These are phyloP conservation scores for Chytriomyces sp. DNA, from an alignment of 192 early-diverging fungal genomes.

Conservation along the genomic window DNA sequence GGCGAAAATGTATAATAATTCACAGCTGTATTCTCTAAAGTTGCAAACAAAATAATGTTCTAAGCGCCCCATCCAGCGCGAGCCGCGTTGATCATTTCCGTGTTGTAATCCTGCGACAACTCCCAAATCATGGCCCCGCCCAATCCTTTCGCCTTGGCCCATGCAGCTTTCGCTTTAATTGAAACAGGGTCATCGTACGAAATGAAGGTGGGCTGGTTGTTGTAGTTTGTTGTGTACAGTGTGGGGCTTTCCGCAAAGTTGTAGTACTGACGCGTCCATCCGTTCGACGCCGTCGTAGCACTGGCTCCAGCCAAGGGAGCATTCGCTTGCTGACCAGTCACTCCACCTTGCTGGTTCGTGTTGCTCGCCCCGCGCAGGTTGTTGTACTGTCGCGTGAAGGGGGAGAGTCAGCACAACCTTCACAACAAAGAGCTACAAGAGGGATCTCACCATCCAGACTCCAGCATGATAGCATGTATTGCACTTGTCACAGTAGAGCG, in stretches of 20 bases:
- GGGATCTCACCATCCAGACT: conserved; percentile 67
- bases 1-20: too few relatives aligned
- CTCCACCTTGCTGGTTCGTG: too few relatives aligned
- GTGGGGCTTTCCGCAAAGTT: conserved; percentile 53
- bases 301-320: not conserved
- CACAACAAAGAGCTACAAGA: too few relatives aligned
- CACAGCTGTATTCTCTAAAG: too few relatives aligned
- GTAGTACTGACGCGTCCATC: conserved; percentile 65
- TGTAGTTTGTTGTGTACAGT: conserved; percentile 38
- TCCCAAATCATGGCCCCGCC: conserved; percentile 28
- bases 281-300: conserved; percentile 43
- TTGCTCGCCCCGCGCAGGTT: conserved; percentile 62
- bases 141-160: conserved; percentile 52
- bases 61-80: conserved; percentile 18
- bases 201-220: conserved; percentile 60
- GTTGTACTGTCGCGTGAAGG: too few relatives aligned
- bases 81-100: conserved; percentile 4
- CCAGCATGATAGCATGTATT: conserved; percentile 25
- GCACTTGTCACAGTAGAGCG: not conserved
- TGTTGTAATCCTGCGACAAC: conserved; percentile 18
- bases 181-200: conserved; percentile 78
- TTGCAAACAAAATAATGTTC: too few relatives aligned
- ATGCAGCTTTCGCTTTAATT: conserved; percentile 61
- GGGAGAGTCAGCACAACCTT: too few relatives aligned
- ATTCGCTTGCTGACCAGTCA: not conserved